phyloP scores from a whole-genome alignment of 345 rosid species.

The Hibiscus mutabilis region DNA sequence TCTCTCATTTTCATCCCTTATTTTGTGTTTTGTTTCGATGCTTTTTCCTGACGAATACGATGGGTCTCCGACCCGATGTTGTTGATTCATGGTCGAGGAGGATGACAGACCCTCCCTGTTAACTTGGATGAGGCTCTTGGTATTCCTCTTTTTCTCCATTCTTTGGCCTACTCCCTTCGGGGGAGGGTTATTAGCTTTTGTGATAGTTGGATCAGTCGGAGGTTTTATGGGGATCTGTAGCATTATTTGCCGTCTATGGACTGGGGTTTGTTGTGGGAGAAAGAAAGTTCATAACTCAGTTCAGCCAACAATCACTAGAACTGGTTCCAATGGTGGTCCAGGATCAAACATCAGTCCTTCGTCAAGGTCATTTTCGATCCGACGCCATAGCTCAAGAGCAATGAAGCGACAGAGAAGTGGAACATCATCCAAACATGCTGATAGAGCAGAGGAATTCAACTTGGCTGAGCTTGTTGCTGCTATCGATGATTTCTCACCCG shows the following conservation, averaged over 20 bases:
- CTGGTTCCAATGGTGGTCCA: slow-evolving; percentile 42
- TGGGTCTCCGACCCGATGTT: too few species aligned
- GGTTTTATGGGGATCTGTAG: slow-evolving; percentile 55
- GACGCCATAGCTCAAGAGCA: slow-evolving; percentile 68
- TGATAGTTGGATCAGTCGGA: slow-evolving; percentile 69
- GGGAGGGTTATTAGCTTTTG: slow-evolving; percentile 59
- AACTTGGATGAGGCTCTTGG: too few species aligned
- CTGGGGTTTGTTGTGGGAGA: slow-evolving; percentile 63
- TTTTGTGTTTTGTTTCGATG: too few species aligned
- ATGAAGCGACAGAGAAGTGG: slow-evolving; percentile 96
- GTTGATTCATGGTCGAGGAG: too few species aligned
- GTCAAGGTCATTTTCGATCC: slow-evolving; percentile 58
- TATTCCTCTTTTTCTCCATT: too few species aligned
- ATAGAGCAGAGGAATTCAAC: slow-evolving; percentile 68
- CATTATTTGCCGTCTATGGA: slow-evolving; percentile 65
- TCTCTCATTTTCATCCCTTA: too few species aligned
- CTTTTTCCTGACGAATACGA: too few species aligned
- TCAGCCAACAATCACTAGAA: slow-evolving; percentile 83
- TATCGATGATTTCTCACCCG: slow-evolving; percentile 59
- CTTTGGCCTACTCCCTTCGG: slow-evolving; percentile 43
- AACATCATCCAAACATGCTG: slow-evolving; percentile 71
- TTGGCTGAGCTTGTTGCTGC: slow-evolving; percentile 69
- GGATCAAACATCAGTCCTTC: slow-evolving; percentile 49
- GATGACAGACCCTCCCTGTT: too few species aligned
- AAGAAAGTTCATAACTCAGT: slow-evolving; percentile 90